A percentile compares a stretch with the other conserved stretches of the same genome.
Evolutionary conservation across 768 basidiomycete genomes (phyloP).

Genomic region (Kwoniella dendrophila): DNA sequence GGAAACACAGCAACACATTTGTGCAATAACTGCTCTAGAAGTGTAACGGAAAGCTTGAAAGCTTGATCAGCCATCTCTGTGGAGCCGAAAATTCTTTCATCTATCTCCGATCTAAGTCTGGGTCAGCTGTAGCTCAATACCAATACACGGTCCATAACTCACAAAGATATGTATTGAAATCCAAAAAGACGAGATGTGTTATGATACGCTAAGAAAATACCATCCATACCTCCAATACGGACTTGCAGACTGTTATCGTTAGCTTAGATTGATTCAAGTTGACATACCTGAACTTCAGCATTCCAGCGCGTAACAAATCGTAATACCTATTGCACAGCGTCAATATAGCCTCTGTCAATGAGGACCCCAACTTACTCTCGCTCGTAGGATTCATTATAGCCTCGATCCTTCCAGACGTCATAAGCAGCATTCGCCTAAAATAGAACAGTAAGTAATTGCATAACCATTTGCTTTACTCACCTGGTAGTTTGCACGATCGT

Average conservation of each 20-base stretch:
- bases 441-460: neutral
- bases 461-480: conserved; percentile 55
- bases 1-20: conserved; percentile 68
- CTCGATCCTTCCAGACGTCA: conserved; percentile 67
- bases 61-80: conserved; percentile 68
- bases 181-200: conserved; percentile 86
- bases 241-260: conserved; percentile 76
- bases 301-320: conserved; percentile 88
- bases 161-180: conserved; percentile 85
- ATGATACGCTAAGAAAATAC: conserved; percentile 64
- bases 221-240: conserved; percentile 96
- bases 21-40: conserved; percentile 70
- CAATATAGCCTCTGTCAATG: neutral
- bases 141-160: conserved; percentile 4
- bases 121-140: neutral
- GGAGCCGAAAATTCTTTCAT: conserved; percentile 71
- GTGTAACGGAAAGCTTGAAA: conserved; percentile 71
- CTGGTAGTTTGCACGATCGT: conserved; percentile 81
- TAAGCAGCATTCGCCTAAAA: conserved; percentile 76
- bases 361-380: conserved; percentile 61
- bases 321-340: conserved; percentile 62
- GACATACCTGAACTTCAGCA: conserved; percentile 83
- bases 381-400: conserved; percentile 78
- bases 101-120: conserved; percentile 69
- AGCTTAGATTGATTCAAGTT: neutral